These are phyloP conservation scores for Rhodotorula toruloides DNA, from an alignment of 768 basidiomycete genomes.

Conservation along the genomic window DNA sequence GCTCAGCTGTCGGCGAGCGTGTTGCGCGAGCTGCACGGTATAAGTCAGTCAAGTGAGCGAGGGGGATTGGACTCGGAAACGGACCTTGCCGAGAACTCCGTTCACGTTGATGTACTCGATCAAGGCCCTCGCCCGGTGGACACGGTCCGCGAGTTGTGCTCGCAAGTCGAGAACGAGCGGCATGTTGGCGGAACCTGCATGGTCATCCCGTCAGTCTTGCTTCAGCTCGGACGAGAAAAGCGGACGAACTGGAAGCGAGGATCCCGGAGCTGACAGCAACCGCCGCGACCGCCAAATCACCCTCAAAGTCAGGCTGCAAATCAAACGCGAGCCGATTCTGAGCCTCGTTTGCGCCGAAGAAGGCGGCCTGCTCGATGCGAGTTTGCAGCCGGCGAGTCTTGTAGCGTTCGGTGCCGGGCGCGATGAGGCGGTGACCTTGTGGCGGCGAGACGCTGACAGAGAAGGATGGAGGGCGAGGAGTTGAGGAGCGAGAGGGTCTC, in stretches of 20 bases:
- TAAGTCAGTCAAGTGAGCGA: neutral
- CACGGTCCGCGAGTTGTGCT: conserved; percentile 67
- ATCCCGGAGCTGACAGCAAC: conserved; percentile 47
- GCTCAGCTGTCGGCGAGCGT: conserved; percentile 66
- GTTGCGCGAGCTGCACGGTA: conserved; percentile 65
- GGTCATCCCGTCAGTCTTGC: neutral
- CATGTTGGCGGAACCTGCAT: conserved; percentile 59
- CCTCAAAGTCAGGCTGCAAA: conserved; percentile 43
- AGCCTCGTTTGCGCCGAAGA: conserved; percentile 46
- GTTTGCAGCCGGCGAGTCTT: conserved; percentile 46
- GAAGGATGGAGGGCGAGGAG: conserved; percentile 21
- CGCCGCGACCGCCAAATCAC: conserved; percentile 46
- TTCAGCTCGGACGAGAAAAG: no score
- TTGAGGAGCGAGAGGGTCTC: conserved; percentile 33
- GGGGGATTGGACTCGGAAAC: conserved; percentile 8
- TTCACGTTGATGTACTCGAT: conserved; percentile 86
- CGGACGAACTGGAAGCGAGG: conserved; percentile 63
- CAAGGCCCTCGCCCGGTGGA: conserved; percentile 73
- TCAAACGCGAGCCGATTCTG: conserved; percentile 50
- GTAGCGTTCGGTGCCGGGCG: conserved; percentile 16
- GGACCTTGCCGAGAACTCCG: conserved; percentile 67
- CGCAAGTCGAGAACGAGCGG: conserved; percentile 74
- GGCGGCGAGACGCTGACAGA: conserved; percentile 22
- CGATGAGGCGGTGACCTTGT: conserved; percentile 6
- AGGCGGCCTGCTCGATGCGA: conserved; percentile 50